A percentile compares a stretch with the other conserved stretches of the same genome.
phyloP scores from a whole-genome alignment of 306 rosid genomes.

The Carpinus fangiana region DNA sequence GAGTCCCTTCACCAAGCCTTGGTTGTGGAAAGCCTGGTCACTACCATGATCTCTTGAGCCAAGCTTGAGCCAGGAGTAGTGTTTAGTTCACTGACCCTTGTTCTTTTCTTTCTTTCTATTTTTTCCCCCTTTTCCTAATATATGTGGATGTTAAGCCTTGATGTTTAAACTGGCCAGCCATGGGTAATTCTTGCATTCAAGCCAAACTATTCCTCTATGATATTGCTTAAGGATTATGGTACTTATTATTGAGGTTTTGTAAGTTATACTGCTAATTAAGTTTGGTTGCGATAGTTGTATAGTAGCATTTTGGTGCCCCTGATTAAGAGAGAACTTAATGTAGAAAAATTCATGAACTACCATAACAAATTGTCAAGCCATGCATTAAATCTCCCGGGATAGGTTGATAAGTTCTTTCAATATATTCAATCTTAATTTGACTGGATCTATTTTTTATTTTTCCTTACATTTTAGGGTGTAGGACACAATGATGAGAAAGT shows the following conservation, averaged over 20 bases:
- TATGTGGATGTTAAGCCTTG: neutral
- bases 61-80: neutral
- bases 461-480: constrained; percentile 68
- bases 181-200: neutral
- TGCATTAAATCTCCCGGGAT: neutral
- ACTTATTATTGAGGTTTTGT: neutral
- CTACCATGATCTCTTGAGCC: neutral
- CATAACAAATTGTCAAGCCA: neutral
- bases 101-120: neutral
- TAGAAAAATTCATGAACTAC: neutral
- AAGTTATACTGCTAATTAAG: neutral
- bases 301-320: neutral
- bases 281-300: neutral
- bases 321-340: neutral
- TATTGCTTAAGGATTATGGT: neutral
- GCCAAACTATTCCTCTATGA: neutral
- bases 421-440: constrained; percentile 16
- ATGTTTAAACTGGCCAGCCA: neutral
- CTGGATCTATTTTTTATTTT: constrained; percentile 26
- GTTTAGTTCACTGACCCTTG: neutral
- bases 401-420: neutral
- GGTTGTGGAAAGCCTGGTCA: neutral
- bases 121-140: neutral
- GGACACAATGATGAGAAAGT: constrained; percentile 94
- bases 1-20: neutral